phyloP scores from a whole-genome alignment of 2,329 filamentous ascomycete species.

The Eutypella sp. region DNA sequence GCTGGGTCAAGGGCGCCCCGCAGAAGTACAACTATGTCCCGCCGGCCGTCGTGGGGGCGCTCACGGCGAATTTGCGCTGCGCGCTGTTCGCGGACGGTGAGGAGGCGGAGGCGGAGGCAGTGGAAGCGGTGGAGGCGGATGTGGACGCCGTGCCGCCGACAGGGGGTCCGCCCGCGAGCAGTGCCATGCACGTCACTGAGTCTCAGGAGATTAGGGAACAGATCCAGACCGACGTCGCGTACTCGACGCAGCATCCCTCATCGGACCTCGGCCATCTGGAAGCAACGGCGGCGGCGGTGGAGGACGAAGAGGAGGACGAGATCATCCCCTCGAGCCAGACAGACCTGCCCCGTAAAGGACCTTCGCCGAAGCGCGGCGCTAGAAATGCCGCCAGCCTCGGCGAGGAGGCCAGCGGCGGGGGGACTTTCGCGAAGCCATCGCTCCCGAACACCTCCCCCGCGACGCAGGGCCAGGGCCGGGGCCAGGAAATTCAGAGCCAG shows the following conservation, averaged over 20 bases:
- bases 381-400: no score
- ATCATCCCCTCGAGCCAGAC: slow-evolving; percentile 29
- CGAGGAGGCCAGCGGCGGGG: not conserved
- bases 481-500: not conserved
- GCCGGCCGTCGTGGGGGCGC: slow-evolving; percentile 51
- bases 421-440: slow-evolving; percentile 15
- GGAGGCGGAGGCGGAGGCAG: slow-evolving; percentile 15
- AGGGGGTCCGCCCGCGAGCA: no score
- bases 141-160: no score
- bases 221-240: slow-evolving; percentile 40
- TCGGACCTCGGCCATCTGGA: slow-evolving; percentile 12
- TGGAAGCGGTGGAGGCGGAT: no score
- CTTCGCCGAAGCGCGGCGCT: slow-evolving; percentile 5
- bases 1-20: slow-evolving; percentile 48
- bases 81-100: slow-evolving; percentile 38
- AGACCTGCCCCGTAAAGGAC: slow-evolving; percentile 11
- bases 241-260: slow-evolving; percentile 31
- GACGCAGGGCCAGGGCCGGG: not conserved
- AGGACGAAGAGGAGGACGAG: no score
- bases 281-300: no score
- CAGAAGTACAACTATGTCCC: slow-evolving; percentile 49
- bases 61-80: slow-evolving; percentile 53
- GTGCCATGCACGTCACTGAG: slow-evolving; percentile 34
- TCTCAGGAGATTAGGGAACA: slow-evolving; percentile 51
- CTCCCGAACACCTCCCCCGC: slow-evolving; percentile 9